Base-by-base conservation (phyloP, 257 asterid genomes). In the Scutellaria barbata region DNA sequence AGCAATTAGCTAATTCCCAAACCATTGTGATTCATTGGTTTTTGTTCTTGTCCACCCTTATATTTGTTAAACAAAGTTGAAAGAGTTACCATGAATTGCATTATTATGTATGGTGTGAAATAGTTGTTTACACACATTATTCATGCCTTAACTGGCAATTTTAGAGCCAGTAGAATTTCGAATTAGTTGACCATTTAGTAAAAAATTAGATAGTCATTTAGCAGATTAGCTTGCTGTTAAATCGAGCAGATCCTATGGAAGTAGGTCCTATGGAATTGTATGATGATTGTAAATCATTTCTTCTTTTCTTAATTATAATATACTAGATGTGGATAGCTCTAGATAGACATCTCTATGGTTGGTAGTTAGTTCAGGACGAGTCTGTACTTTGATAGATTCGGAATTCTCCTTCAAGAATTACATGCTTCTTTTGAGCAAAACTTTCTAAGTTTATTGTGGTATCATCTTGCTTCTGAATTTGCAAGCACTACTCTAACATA, bases 401-500 rank as follows among this genome's bases (percentile, higher is more conserved):
- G 17, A 13, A 57, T 59, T 59, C n/a, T 8, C 30, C 66, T 37
- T 33, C 22, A 35, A 37, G 63, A 59, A 13, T 35, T 10, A 7
- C 7, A 35, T 4, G 3, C 66, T n/a, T 35, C 48, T 37, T 58
- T 37, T 33, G 17, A 12, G 11, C n/a, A 33, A 33, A 33, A 37
- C 48, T n/a, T 35, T 59, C 55, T 12, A 47, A 48, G 55, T 50
- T 59, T 13, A 35, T 59, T 47, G n/a, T 37, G 65, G 65, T 35
- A 59, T 59, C 25, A 37, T 22, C 65, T 12, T 55, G 9, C 0
- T 53, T 54, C 14, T 20, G 61, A 54, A 54, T 20, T 71, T 51
- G 11, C 30, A 52, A 60, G 35, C 48, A 41, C 50, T 52, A 8
- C n/a, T 61, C 25, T 61, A 53, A 54, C 55, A 47, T 73, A 39